Evolutionary conservation across 495 filamentous ascomycete species (phyloP), one percentile per base, ranked within the genome.

Genomic region (Penicillium waksmanii): DNA sequence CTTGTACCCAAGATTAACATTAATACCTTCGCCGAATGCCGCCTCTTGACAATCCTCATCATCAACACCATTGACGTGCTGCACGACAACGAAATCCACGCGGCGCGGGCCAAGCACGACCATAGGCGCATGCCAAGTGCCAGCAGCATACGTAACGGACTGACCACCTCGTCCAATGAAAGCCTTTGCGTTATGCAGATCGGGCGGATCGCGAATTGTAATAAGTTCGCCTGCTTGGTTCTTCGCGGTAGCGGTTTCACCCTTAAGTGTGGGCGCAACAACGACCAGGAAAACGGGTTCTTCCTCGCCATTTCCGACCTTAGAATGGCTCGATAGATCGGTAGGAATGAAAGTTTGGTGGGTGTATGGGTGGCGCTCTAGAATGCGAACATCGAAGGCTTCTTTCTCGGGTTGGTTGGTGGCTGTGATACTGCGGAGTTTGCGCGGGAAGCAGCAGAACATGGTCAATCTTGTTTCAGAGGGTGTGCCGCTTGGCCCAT

Each of bases 51-150:
- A 95, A 74, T 98, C 95, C 78, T 98, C 95, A 2, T 84, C 78
- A 12, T 73, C 84, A 36, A 93, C 88, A 5, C 90, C 92, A 74
- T 96, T 98, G 15, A 87, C 87, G 77, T 87, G 91, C 75, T 97
- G 93, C 68, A 91, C 82, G 9, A 97, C 93, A 23, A 96, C 85
- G 75, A 98, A 98, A 65, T 89, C 88, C 27, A 92, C 82, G 19
- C 84, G 78, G 35, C 78, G 63, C 48, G 76, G 66, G 1, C 94
- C 95, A 19, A 97, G 67, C 47, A 92, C 93, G 15, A 89, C 91
- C 95, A 98, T 98, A 2, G 95, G 95, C 62, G 94, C 93, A 82
- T 98, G 95, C 94, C 96, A 98, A 44, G 92, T 97, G 15, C 91
- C 95, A 15, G 88, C 85, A 12, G 84, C 90, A 74, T 98, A 98